Percentiles rank a stretch among this genome's conserved stretches.
Evolutionary conservation across 768 basidiomycete genomes (phyloP).

Genomic region (Podaxis rugospora): DNA sequence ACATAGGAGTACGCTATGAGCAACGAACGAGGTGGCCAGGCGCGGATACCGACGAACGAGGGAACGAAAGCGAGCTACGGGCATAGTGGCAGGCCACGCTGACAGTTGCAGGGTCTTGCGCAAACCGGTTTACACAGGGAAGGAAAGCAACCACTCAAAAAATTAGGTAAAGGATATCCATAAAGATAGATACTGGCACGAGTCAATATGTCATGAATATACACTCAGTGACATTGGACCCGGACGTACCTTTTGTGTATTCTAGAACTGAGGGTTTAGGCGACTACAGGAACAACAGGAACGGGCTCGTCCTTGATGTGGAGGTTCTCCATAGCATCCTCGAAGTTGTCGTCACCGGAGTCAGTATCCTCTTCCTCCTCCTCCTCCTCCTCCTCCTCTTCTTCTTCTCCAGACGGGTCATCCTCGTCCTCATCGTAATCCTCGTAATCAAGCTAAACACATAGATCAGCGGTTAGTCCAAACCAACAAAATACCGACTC

Average conservation of each 20-base stretch:
- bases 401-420: constrained; percentile 36
- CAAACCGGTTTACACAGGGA: too few relatives aligned
- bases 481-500: constrained; percentile 28
- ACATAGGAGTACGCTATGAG: too few relatives aligned
- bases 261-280: constrained; percentile 10
- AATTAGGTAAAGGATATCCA: background rate
- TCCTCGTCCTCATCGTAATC: constrained; percentile 55
- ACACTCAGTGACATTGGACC: background rate
- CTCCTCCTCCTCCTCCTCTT: constrained; percentile 25
- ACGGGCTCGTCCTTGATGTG: constrained; percentile 33
- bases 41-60: too few relatives aligned
- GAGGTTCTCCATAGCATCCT: constrained; percentile 67
- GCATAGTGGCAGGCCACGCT: too few relatives aligned
- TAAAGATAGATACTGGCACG: background rate
- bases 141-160: background rate
- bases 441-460: constrained; percentile 72
- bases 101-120: too few relatives aligned
- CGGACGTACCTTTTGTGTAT: background rate
- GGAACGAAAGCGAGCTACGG: too few relatives aligned
- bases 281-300: constrained; percentile 20
- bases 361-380: constrained; percentile 27
- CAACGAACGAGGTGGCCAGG: too few relatives aligned
- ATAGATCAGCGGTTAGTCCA: constrained; percentile 5
- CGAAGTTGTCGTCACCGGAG: constrained; percentile 45
- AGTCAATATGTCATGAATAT: background rate